A percentile compares a stretch with the other conserved stretches of the same genome.
Conservation (phyloP, 2,329 filamentous ascomycete species). For the Nothophaeocryptopus gaeumannii region DNA sequence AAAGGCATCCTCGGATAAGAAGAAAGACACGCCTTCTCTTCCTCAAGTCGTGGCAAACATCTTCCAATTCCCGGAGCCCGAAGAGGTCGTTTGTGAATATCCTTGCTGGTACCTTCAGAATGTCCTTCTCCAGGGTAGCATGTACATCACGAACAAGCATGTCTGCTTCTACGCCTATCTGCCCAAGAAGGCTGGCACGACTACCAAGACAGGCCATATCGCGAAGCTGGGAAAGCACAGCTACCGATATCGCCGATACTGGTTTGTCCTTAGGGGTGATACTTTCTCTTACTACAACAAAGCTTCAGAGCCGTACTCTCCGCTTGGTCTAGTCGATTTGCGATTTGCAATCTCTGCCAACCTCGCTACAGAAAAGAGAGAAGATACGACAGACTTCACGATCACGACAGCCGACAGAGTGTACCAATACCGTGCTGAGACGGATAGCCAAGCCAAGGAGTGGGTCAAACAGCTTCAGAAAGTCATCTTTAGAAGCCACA, state of each 20-base stretch:
- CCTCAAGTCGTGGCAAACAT: constrained; percentile 50
- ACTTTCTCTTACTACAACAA: constrained; percentile 87
- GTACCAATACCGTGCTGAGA: constrained; percentile 88
- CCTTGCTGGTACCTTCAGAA: constrained; percentile 91
- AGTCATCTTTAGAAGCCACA: constrained; percentile 92
- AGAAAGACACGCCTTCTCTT: constrained; percentile 13
- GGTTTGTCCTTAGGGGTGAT: constrained; percentile 90
- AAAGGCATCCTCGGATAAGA: constrained; percentile 3
- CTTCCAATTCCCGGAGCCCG: constrained; percentile 75
- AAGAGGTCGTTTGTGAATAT: constrained; percentile 88
- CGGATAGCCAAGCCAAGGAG: constrained; percentile 81
- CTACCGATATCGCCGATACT: constrained; percentile 83
- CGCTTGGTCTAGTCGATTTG: constrained; percentile 85
- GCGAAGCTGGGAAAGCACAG: constrained; percentile 86
- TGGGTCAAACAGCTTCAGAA: constrained; percentile 94
- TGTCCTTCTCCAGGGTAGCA: constrained; percentile 86
- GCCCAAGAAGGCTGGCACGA: constrained; percentile 79
- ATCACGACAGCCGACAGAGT: constrained; percentile 78
- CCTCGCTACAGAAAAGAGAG: constrained; percentile 49
- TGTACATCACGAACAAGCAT: constrained; percentile 91
- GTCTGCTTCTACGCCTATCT: constrained; percentile 97
- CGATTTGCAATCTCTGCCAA: constrained; percentile 87
- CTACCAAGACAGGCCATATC: constrained; percentile 83
- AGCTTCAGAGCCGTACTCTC: constrained; percentile 83
- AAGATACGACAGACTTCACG: constrained; percentile 72